Percentiles rank a stretch among this genome's conserved stretches.
phyloP scores from a whole-genome alignment of 805 yeast species.

The Cyberlindnera maritima region DNA sequence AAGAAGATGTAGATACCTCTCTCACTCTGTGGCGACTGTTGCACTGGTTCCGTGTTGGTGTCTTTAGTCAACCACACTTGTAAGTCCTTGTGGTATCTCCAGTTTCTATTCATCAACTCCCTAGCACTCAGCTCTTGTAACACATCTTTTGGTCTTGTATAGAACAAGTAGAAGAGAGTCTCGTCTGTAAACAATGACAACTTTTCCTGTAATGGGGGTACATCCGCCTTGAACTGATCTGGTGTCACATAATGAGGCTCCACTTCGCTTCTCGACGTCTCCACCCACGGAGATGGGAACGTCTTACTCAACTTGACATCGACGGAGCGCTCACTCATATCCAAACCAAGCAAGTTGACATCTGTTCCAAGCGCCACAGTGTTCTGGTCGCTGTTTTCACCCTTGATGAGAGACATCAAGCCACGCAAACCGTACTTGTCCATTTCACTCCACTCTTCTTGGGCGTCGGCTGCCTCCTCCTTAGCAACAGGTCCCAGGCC shows the following conservation, averaged over 20 bases:
- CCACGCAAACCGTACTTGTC: slow-evolving; percentile 70
- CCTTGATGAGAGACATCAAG: slow-evolving; percentile 52
- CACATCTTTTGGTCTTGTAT: slow-evolving; percentile 88
- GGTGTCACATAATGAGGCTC: slow-evolving; percentile 81
- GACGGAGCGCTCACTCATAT: slow-evolving; percentile 40
- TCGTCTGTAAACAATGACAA: slow-evolving; percentile 77
- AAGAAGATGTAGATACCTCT: slow-evolving; percentile 91
- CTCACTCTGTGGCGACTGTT: slow-evolving; percentile 80
- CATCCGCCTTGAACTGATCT: slow-evolving; percentile 27
- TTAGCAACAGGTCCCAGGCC: slow-evolving; percentile 2
- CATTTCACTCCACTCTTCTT: slow-evolving; percentile 38
- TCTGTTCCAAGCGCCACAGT: slow-evolving; percentile 76
- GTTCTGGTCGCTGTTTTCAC: slow-evolving; percentile 61
- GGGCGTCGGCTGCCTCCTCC: background rate
- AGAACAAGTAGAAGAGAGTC: slow-evolving; percentile 88
- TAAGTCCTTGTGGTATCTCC: slow-evolving; percentile 95
- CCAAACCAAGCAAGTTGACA: slow-evolving; percentile 62
- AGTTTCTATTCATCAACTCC: slow-evolving; percentile 86
- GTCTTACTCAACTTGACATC: slow-evolving; percentile 50
- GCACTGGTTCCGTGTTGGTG: slow-evolving; percentile 81
- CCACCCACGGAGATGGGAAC: slow-evolving; percentile 93
- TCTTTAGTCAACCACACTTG: slow-evolving; percentile 97
- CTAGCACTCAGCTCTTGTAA: slow-evolving; percentile 92
- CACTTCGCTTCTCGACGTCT: slow-evolving; percentile 84
- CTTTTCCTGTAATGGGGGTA: slow-evolving; percentile 35